Base-by-base conservation (phyloP, 1,284 basidiomycete genomes). In the Hymenochaete sp. region DNA sequence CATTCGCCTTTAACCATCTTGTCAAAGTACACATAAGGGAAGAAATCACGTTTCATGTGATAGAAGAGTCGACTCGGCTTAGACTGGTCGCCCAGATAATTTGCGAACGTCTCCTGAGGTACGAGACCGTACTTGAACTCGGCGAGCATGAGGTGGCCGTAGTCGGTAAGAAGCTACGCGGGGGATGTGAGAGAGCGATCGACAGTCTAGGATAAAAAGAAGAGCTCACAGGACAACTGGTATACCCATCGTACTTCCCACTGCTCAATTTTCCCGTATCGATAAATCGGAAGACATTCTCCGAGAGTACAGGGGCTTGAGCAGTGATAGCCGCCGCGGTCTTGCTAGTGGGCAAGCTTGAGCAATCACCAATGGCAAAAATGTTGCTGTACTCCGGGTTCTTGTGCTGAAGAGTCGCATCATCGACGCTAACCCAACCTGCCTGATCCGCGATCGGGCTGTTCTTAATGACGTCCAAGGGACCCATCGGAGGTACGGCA, bases 301-400 rank as follows among this genome's bases (percentile, higher is more conserved):
- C 87, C 1, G 85, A 79, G 40, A 98, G 71, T 2, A 98, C 83
- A n/a, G 95, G 95, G 0, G 88, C 82, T 62, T 98, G 90, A 0
- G 78, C 79, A 1, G 88, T 92, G 57, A 97, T 87, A 1, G 93
- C 95, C 2, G 95, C 93, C 0, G 88, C 90, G 1, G 95, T 98
- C 73, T 96, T 98, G 63, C 88, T 92, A 10, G 92, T 98, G 4
- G 93, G 93, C 35, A 96, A 67, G 42, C 82, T 89, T 21, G 89
- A 88, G 53, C 86, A 88, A 60, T 98, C 95, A 21, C 95, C 95
- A 16, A 96, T 60, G 6, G 87, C 75, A 64, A 93, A 98, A 26
- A 98, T 75, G 63, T 97, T 97, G 46, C 71, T 65, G 60, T 69
- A 87, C 56, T 79, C 77, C 2, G 79, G 72, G 51, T 93, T 92